Percentiles rank a stretch among this genome's conserved stretches.
Evolutionary conservation across 805 yeast species (phyloP).

Genomic region (Lipomyces kockii): DNA sequence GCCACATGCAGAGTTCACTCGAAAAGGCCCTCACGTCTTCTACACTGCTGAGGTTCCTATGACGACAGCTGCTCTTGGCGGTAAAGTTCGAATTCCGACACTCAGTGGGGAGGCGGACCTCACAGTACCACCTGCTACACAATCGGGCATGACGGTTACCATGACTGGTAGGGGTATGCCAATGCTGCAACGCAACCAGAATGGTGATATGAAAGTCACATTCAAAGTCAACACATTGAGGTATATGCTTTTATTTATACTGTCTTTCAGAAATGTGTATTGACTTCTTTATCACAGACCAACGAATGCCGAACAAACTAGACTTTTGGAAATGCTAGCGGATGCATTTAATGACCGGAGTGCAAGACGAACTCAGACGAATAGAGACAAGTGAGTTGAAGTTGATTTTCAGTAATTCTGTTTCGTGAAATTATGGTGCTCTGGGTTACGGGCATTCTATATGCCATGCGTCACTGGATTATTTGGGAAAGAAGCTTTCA

Average conservation of each 20-base stretch:
- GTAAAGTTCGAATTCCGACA: conserved; percentile 87
- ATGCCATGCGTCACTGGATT: background rate
- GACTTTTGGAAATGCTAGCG: conserved; percentile 90
- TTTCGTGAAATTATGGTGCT: background rate
- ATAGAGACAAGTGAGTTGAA: conserved; percentile 13
- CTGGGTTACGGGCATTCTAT: background rate
- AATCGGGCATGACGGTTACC: conserved; percentile 69
- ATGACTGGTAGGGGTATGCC: conserved; percentile 92
- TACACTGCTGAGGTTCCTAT: conserved; percentile 73
- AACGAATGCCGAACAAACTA: conserved; percentile 79
- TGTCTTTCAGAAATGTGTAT: background rate
- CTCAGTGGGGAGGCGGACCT: conserved; percentile 79
- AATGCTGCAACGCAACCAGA: conserved; percentile 51
- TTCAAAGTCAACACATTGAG: conserved; percentile 69
- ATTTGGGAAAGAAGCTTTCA: background rate
- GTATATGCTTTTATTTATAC: conserved; percentile 4
- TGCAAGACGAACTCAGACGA: conserved; percentile 50
- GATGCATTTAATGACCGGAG: conserved; percentile 80
- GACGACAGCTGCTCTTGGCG: conserved; percentile 98
- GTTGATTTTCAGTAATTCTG: background rate
- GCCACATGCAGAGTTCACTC: conserved; percentile 70
- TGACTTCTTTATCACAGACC: conserved; percentile 51
- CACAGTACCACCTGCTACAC: conserved; percentile 84
- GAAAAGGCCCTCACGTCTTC: conserved; percentile 69
- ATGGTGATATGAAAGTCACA: conserved; percentile 79